A percentile compares a stretch with the other conserved stretches of the same genome.
Conservation (phyloP, 179 eudicot genomes). For the Beta lomatogona region DNA sequence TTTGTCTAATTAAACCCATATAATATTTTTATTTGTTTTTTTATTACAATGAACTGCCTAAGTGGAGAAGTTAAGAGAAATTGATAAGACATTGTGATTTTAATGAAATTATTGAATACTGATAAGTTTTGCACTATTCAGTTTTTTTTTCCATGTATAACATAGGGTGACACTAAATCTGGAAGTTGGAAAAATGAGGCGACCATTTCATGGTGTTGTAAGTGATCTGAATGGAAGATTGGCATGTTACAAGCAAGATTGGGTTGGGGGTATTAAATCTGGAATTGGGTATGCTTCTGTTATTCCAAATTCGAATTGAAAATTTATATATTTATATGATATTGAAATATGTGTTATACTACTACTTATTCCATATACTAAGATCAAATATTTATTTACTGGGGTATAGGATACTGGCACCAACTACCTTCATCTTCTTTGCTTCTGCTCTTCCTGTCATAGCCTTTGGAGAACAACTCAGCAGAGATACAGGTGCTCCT, state of each 20-base stretch:
- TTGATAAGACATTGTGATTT: not conserved
- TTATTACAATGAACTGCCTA: not conserved
- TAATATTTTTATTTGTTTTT: not conserved
- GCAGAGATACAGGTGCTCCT: conserved; percentile 43
- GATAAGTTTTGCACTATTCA: not conserved
- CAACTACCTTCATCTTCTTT: conserved; percentile 50
- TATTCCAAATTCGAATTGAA: not conserved
- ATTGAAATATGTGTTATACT: too few species aligned
- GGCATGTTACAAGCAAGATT: conserved; percentile 68
- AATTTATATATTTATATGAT: too few species aligned
- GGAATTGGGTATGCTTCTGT: conserved; percentile 55
- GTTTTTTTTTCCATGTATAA: not conserved
- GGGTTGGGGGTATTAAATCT: conserved; percentile 62
- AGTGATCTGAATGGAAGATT: conserved; percentile 61
- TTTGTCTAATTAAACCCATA: too few species aligned
- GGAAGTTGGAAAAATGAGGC: conserved; percentile 37
- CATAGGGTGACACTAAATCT: not conserved
- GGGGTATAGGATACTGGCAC: conserved; percentile 38
- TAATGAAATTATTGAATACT: not conserved
- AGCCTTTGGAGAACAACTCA: conserved; percentile 48
- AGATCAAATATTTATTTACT: not conserved
- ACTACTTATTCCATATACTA: not conserved
- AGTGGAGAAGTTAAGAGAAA: not conserved
- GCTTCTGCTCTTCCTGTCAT: conserved; percentile 55
- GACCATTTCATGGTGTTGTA: conserved; percentile 55